Evolutionary conservation across 495 filamentous ascomycete species (phyloP).

Genomic region (Hypomontagnella submonticulosa): DNA sequence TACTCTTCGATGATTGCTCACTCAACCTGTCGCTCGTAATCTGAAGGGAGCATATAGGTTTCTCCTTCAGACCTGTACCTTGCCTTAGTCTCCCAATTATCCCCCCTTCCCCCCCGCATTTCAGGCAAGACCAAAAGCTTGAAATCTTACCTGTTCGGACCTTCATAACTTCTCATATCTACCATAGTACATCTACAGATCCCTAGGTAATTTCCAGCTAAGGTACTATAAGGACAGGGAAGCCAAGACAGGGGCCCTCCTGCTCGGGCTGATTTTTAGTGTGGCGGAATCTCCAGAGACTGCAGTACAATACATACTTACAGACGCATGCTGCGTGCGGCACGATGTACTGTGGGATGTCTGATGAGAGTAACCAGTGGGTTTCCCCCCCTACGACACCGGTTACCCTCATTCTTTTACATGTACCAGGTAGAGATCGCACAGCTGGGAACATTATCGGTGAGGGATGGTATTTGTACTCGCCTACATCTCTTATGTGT

Average conservation of each 20-base stretch:
- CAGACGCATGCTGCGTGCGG: conserved; percentile 16
- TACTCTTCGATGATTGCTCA: conserved; percentile 14
- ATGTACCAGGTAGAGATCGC: conserved; percentile 29
- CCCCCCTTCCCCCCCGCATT: conserved; percentile 25
- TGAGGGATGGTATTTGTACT: conserved; percentile 31
- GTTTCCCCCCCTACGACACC: conserved; percentile 18
- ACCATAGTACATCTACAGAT: conserved; percentile 14
- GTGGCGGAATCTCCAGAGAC: conserved; percentile 38
- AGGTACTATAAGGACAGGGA: conserved; percentile 26
- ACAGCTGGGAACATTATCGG: conserved; percentile 31
- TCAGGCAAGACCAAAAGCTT: conserved; percentile 23
- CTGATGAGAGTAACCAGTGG: not conserved
- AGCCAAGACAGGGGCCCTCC: conserved; percentile 35
- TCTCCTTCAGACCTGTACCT: conserved; percentile 35
- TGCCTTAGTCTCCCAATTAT: conserved; percentile 24
- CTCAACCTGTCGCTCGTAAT: conserved; percentile 26
- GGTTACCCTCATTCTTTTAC: conserved; percentile 7
- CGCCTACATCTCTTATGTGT: conserved; percentile 7
- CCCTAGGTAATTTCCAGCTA: conserved; percentile 22
- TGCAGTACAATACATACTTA: conserved; percentile 22
- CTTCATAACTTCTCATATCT: conserved; percentile 21
- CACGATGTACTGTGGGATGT: not conserved
- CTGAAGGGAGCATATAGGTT: conserved; percentile 23
- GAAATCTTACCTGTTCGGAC: conserved; percentile 20
- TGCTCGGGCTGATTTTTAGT: conserved; percentile 31